These are phyloP conservation scores for Neospermospora avenae DNA, from an alignment of 2,329 filamentous ascomycete genomes.

Conservation along the genomic window DNA sequence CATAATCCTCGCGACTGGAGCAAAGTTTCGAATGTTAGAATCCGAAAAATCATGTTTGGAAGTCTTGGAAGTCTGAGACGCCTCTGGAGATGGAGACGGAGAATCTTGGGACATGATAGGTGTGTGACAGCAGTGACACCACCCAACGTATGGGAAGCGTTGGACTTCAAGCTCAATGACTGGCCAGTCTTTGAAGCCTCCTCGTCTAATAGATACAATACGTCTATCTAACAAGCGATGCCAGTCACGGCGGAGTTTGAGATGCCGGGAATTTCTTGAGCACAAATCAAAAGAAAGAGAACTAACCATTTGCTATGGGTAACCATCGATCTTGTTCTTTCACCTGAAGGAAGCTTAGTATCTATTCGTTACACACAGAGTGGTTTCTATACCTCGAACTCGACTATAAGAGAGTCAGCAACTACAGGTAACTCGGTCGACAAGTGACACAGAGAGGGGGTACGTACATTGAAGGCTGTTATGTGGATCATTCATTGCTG, in stretches of 20 bases:
- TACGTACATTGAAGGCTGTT: slow-evolving; percentile 61
- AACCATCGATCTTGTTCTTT: slow-evolving; percentile 99
- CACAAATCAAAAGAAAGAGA: slow-evolving; percentile 49
- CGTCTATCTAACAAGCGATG: slow-evolving; percentile 49
- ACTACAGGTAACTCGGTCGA: slow-evolving; percentile 57
- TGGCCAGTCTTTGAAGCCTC: slow-evolving; percentile 33
- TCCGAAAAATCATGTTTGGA: slow-evolving; percentile 47
- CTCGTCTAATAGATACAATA: slow-evolving; percentile 43
- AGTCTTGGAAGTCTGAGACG: slow-evolving; percentile 44
- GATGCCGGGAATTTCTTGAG: slow-evolving; percentile 34
- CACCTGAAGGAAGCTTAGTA: slow-evolving; percentile 13
- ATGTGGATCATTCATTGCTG: slow-evolving; percentile 89
- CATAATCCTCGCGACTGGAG: slow-evolving; percentile 98
- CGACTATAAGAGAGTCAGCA: slow-evolving; percentile 7
- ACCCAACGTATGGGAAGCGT: slow-evolving; percentile 28
- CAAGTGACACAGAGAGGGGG: slow-evolving; percentile 6
- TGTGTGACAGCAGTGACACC: slow-evolving; percentile 32
- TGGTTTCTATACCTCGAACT: slow-evolving; percentile 13
- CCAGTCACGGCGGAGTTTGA: slow-evolving; percentile 39
- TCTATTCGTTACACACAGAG: slow-evolving; percentile 6
- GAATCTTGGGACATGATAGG: slow-evolving; percentile 58
- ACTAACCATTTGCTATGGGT: slow-evolving; percentile 99
- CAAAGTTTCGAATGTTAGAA: slow-evolving; percentile 94
- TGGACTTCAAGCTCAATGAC: slow-evolving; percentile 32
- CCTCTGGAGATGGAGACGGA: slow-evolving; percentile 47